phyloP scores from a whole-genome alignment of 2,329 filamentous ascomycete species.

The Alternaria triticina region DNA sequence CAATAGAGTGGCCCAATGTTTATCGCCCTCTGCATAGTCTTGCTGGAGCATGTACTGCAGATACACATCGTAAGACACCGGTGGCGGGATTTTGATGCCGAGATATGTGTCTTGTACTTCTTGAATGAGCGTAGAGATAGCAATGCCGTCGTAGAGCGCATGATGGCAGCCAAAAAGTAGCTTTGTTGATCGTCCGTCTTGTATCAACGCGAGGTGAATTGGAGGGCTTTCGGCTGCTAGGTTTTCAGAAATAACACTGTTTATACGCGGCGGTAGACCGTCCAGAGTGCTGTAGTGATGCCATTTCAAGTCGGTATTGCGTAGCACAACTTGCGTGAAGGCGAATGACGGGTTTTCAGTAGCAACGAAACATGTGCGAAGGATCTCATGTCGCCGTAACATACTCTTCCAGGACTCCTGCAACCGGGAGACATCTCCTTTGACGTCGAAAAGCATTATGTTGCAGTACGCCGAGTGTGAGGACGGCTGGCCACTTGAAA shows the following conservation, averaged over 20 bases:
- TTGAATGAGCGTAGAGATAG: constrained; percentile 70
- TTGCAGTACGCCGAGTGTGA: constrained; percentile 71
- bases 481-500: constrained; percentile 62
- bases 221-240: constrained; percentile 42
- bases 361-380: constrained; percentile 76
- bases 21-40: constrained; percentile 57
- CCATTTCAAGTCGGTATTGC: constrained; percentile 55
- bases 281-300: constrained; percentile 18
- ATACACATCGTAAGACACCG: constrained; percentile 68
- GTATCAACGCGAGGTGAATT: constrained; percentile 41
- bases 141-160: constrained; percentile 84
- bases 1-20: constrained; percentile 71
- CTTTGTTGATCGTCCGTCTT: constrained; percentile 26
- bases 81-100: constrained; percentile 54
- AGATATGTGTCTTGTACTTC: constrained; percentile 70
- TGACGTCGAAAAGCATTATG: constrained; percentile 68
- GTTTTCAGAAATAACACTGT: constrained; percentile 58
- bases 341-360: constrained; percentile 67
- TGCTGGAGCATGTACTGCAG: constrained; percentile 63
- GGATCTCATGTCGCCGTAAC: constrained; percentile 71
- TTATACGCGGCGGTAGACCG: constrained; percentile 50
- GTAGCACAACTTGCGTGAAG: constrained; percentile 75
- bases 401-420: constrained; percentile 67
- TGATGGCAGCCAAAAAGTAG: constrained; percentile 72
- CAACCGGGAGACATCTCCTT: constrained; percentile 58